A percentile compares a stretch with the other conserved stretches of the same genome.
These are phyloP conservation scores for Boehmeria nivea DNA, from an alignment of 306 rosid species.

Conservation along the genomic window DNA sequence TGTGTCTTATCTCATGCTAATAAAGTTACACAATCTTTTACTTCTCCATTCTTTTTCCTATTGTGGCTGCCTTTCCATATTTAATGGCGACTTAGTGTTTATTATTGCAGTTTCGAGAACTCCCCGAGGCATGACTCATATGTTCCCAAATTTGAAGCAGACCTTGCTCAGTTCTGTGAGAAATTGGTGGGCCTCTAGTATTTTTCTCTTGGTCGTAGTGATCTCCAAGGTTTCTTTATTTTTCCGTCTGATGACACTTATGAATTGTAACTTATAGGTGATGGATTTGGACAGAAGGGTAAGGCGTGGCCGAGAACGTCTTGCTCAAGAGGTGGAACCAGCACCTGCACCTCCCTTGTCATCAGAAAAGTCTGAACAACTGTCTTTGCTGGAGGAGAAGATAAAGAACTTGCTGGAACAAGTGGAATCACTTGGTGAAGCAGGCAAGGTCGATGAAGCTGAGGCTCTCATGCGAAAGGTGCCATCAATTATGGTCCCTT, in stretches of 20 bases:
- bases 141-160: constrained; percentile 89
- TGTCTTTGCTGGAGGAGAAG: constrained; percentile 87
- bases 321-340: constrained; percentile 96
- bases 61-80: too few relatives aligned
- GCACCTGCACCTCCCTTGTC: constrained; percentile 75
- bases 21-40: background rate
- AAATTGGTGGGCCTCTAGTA: constrained; percentile 56
- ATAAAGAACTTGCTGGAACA: constrained; percentile 95
- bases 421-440: constrained; percentile 95
- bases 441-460: constrained; percentile 99
- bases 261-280: constrained; percentile 46
- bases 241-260: background rate
- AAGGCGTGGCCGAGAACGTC: constrained; percentile 93
- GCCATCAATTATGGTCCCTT: background rate
- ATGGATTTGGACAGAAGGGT: constrained; percentile 98
- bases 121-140: constrained; percentile 84
- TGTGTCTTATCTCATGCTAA: background rate
- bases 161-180: constrained; percentile 91
- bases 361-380: constrained; percentile 77
- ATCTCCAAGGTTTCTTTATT: background rate
- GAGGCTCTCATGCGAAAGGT: constrained; percentile 99
- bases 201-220: constrained; percentile 1
- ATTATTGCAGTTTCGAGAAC: constrained; percentile 67
- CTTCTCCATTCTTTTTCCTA: constrained; percentile 1
- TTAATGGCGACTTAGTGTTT: too few relatives aligned